Evolutionary conservation across 2,329 filamentous ascomycete genomes (phyloP).

Genomic region (Capronia epimyces): DNA sequence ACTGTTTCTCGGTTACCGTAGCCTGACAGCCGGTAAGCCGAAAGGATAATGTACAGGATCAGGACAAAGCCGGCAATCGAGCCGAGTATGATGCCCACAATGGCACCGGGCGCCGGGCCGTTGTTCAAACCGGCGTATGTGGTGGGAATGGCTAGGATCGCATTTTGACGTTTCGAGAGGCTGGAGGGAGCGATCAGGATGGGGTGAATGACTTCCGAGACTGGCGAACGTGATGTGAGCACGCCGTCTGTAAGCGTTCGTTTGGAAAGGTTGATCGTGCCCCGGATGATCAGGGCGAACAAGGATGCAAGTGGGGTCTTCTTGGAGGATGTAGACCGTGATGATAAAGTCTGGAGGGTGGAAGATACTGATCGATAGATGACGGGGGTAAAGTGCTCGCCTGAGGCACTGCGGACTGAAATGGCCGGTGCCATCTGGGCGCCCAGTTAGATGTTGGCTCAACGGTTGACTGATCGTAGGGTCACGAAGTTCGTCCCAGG

Average conservation of each 20-base stretch:
- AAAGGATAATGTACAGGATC: slow-evolving; percentile 45
- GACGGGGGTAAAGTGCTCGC: slow-evolving; percentile 10
- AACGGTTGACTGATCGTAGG: too few species aligned
- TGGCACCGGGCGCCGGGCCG: slow-evolving; percentile 46
- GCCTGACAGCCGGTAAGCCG: slow-evolving; percentile 8
- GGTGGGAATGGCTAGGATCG: slow-evolving; percentile 51
- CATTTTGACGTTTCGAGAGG: slow-evolving; percentile 25
- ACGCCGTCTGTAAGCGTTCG: slow-evolving; percentile 7
- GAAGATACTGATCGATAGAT: slow-evolving; percentile 16
- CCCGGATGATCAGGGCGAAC: slow-evolving; percentile 25
- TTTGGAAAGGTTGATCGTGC: slow-evolving; percentile 11
- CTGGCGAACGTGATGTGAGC: background rate
- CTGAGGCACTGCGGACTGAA: slow-evolving; percentile 6
- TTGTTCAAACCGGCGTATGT: slow-evolving; percentile 53
- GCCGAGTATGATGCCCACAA: slow-evolving; percentile 45
- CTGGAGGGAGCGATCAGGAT: background rate
- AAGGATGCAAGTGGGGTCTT: slow-evolving; percentile 23
- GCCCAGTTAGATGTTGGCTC: background rate
- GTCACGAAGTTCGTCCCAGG: background rate
- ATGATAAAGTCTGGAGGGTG: slow-evolving; percentile 5
- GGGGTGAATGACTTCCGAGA: background rate
- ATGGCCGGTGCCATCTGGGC: slow-evolving; percentile 17
- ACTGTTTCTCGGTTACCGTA: slow-evolving; percentile 9
- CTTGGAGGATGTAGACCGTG: slow-evolving; percentile 4
- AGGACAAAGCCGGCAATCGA: slow-evolving; percentile 50